Conservation (phyloP, 352 stramenopile genomes). For the Pythium pectinolyticum region DNA sequence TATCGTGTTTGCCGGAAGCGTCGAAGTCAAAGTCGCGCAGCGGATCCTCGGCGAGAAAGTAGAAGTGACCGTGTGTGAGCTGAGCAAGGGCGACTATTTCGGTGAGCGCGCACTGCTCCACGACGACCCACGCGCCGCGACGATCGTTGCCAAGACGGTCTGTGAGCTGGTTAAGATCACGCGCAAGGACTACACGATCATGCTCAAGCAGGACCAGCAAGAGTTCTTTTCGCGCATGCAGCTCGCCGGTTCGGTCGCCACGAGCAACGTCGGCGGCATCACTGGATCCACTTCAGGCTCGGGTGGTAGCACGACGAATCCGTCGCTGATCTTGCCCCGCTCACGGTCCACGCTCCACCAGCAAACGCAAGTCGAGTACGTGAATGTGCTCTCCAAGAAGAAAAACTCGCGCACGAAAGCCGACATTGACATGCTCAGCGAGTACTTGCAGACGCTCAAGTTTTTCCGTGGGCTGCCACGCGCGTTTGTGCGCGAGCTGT, state of each 20-base stretch:
- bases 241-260: constrained; percentile 32
- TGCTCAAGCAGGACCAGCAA: constrained; percentile 72
- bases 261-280: not conserved
- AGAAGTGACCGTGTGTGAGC: constrained; percentile 66
- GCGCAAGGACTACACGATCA: constrained; percentile 67
- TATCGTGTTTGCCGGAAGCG: constrained; percentile 59
- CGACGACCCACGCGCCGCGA: constrained; percentile 61
- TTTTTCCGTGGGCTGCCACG: constrained; percentile 70
- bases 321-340: constrained; percentile 4
- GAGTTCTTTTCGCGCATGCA: constrained; percentile 69
- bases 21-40: constrained; percentile 65
- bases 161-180: constrained; percentile 67
- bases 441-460: constrained; percentile 74
- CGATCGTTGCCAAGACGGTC: constrained; percentile 52
- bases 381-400: constrained; percentile 58
- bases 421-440: constrained; percentile 63
- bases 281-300: too few species aligned
- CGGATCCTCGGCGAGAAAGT: constrained; percentile 59
- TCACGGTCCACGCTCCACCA: constrained; percentile 10
- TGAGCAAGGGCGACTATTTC: constrained; percentile 71
- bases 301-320: not conserved
- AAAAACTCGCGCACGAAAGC: constrained; percentile 42
- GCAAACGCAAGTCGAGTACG: constrained; percentile 51
- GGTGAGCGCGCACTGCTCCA: constrained; percentile 64
- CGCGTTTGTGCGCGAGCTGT: constrained; percentile 68